These are phyloP conservation scores for Triticum urartu DNA, from an alignment of 176 grass and related monocot species.

Conservation along the genomic window DNA sequence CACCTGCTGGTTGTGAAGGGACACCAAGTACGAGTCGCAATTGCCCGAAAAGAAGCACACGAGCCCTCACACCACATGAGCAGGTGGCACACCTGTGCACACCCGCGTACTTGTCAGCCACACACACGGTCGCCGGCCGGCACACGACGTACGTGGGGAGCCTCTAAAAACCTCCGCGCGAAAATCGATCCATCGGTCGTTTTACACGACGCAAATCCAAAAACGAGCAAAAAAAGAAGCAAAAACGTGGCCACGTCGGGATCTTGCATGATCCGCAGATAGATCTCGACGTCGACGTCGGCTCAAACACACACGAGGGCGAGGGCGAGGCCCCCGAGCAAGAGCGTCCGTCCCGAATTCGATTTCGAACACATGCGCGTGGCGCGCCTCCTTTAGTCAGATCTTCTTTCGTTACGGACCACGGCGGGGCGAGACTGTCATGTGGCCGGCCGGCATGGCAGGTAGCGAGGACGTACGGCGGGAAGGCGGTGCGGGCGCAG, in stretches of 20 bases:
- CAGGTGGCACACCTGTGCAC: slow-evolving; percentile 1
- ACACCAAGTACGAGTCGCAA: not conserved
- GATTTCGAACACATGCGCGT: not conserved
- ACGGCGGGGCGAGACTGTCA: not conserved
- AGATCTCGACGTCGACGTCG: not conserved
- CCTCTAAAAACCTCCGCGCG: too few species aligned
- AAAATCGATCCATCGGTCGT: too few species aligned
- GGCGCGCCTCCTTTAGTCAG: not conserved
- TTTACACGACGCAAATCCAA: not conserved
- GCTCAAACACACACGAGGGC: not conserved
- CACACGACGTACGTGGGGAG: not conserved
- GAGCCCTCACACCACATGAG: slow-evolving; percentile 7
- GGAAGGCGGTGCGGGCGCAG: not conserved
- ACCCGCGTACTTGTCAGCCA: not conserved
- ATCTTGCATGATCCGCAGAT: not conserved
- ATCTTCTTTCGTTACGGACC: not conserved
- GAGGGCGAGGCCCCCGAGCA: too few species aligned
- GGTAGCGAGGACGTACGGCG: not conserved
- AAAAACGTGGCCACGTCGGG: not conserved
- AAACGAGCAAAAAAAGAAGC: not conserved
- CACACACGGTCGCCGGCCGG: not conserved
- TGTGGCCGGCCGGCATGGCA: not conserved
- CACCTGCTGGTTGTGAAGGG: not conserved
- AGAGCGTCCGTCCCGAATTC: not conserved
- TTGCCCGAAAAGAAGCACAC: not conserved